Conservation (phyloP, 176 grass and related monocot species). For the Juncus effusus region DNA sequence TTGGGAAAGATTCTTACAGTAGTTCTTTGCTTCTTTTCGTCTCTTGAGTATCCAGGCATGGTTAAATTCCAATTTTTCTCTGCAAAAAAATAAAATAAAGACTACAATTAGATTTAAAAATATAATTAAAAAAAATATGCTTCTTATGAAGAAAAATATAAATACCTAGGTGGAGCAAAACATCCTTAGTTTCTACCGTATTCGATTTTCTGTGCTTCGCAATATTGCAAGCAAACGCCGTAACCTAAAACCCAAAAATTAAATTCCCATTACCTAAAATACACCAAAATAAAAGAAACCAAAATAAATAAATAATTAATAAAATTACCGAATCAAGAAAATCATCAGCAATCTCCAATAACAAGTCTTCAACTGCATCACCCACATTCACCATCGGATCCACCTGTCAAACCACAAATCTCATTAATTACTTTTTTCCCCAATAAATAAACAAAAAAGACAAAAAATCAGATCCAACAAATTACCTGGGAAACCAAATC, state of each 20-base stretch:
- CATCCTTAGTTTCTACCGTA: slow-evolving; percentile 75
- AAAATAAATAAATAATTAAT: not conserved
- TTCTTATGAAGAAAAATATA: not conserved
- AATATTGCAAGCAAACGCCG: slow-evolving; percentile 70
- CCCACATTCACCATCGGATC: slow-evolving; percentile 70
- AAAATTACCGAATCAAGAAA: slow-evolving; percentile 80
- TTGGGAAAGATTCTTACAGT: slow-evolving; percentile 49
- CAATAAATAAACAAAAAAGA: not conserved
- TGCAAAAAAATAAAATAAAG: slow-evolving; percentile 37
- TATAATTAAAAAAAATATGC: slow-evolving; percentile 2
- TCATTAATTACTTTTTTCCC: slow-evolving; percentile 21
- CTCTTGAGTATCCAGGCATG: slow-evolving; percentile 85
- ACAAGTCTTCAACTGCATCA: slow-evolving; percentile 70
- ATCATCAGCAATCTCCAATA: slow-evolving; percentile 80
- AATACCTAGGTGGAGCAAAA: slow-evolving; percentile 82
- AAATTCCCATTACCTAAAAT: not conserved
- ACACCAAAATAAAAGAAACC: not conserved
- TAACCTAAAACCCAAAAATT: slow-evolving; percentile 50
- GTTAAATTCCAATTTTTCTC: slow-evolving; percentile 83
- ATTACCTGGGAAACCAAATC: slow-evolving; percentile 88
- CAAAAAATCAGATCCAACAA: not conserved
- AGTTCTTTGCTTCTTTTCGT: slow-evolving; percentile 71
- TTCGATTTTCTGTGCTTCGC: slow-evolving; percentile 95
- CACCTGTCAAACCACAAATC: slow-evolving; percentile 47
- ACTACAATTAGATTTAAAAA: slow-evolving; percentile 9